A percentile compares a stretch with the other conserved stretches of the same genome.
These are phyloP conservation scores for Carex arenaria DNA, from an alignment of 202 grass and related monocot genomes.

Conservation along the genomic window DNA sequence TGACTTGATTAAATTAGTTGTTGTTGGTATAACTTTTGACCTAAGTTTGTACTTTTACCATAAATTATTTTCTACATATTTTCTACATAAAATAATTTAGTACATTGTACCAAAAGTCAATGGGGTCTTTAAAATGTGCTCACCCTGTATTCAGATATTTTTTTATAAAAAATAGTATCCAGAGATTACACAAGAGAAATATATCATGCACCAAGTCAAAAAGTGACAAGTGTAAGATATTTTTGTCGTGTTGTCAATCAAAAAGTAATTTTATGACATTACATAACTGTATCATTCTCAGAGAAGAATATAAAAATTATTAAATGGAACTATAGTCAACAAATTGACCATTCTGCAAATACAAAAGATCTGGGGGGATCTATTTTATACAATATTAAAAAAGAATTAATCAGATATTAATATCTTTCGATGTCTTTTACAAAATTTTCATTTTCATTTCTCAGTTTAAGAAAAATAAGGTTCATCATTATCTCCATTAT, in stretches of 20 bases:
- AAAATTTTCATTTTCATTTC: too few species aligned
- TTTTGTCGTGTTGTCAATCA: not conserved
- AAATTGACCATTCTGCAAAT: not conserved
- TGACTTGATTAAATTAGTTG: not conserved
- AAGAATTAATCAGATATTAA: too few species aligned
- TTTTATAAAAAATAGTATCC: not conserved
- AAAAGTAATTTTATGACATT: not conserved
- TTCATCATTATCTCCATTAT: too few species aligned
- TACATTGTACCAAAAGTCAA: not conserved
- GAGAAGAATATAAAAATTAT: not conserved
- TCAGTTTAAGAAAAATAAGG: too few species aligned
- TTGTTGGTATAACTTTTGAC: not conserved
- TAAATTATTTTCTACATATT: not conserved
- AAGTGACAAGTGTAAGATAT: not conserved
- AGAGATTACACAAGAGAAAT: not conserved
- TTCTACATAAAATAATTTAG: too few species aligned
- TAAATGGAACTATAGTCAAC: not conserved
- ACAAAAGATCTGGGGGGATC: too few species aligned
- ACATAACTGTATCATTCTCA: not conserved
- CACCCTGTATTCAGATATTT: not conserved
- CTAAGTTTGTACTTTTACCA: not conserved
- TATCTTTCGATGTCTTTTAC: too few species aligned
- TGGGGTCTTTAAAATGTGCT: not conserved
- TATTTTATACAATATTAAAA: too few species aligned
- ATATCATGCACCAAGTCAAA: not conserved